Evolutionary conservation across 768 basidiomycete genomes (phyloP), one percentile per base, ranked within the genome.

Genomic region (Boletus subcaerulescens): DNA sequence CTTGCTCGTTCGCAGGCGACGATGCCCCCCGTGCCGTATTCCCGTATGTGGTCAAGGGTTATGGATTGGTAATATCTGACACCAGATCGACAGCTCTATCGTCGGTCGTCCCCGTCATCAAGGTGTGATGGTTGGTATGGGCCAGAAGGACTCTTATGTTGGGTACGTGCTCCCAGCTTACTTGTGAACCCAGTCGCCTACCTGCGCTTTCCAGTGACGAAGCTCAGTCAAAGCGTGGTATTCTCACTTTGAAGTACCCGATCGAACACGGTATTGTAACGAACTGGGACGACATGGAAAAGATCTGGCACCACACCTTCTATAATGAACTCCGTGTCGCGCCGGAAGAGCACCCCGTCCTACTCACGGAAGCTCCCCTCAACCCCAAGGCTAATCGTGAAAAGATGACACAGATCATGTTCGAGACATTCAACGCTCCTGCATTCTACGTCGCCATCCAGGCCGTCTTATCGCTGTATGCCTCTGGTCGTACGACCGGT

Each of bases 211-310:
- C 3, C 64, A 91, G 91, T 65, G 92, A 94, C 61, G 92, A 94
- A 70, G 91, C 91, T 40, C 91, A 93, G 70, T 88, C 91, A 36
- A 94, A 97, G 81, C 89, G 93, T 74, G 93, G 94, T 80, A 92
- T 96, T 72, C 80, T 96, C 60, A 89, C 88, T 44, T 76, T 96
- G 65, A 93, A 94, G 76, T 93, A 96, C 77, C 93, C 91, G 49
- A 93, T 93, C 63, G 90, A 93, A 73, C 91, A 93, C 76, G 91
- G 91, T 74, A 89, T 93, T 68, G 90, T 96, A 72, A 94, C 93
- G 74, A 94, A 97, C 85, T 97, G 94, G 94, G 94, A 95, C 66
- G 93, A 95, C 75, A 95, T 95, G 93, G 94, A 96, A 79, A 94
- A 95, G 78, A 95, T 95, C 72, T 96, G 93, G 93, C 92, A 94